Evolutionary conservation across 2,329 filamentous ascomycete genomes (phyloP), one percentile per base, ranked within the genome.

Genomic region (Penicillium italicum): DNA sequence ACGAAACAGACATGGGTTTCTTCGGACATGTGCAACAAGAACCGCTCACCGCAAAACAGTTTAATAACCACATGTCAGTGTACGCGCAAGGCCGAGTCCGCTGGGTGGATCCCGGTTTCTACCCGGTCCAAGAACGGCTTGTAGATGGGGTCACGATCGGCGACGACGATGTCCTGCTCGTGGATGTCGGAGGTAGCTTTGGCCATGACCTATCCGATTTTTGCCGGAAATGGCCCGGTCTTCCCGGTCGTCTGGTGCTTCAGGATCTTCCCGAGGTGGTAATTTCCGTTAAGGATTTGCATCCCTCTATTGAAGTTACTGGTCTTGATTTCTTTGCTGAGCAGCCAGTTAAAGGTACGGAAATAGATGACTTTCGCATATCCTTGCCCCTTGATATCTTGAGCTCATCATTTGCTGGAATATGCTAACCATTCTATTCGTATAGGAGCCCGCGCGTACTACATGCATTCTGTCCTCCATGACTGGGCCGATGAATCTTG

Each of bases 181-280:
- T 79, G 1, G 77, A 80, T 62, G 64, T 79, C 1, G 77, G 73
- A 10, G 77, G 76, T 11, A 67, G 69, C n/a, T 49, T 69, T 0
- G 75, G 77, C 7, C 74, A 78, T 56, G 72, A 78, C 58, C 50
- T 76, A 9, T 60, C 60, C 3, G 66, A 72, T 37, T 74, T 79
- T 57, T 66, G 53, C 5, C 56, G 58, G 0, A 71, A 74, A 47
- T 71, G 73, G 51, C 74, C 76, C 0, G 51, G 71, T 0, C 64
- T 67, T 0, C 71, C 74, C 0, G 79, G 79, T 5, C 67, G 70
- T 5, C 65, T 81, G 5, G 64, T 82, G 1, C 65, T 82, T 0
- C 78, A 83, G 59, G 80, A 82, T 59, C 69, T 78, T 1, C 69
- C 74, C 0, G 61, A 69, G 4, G 75, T 80, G 18, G 56, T 71